These are phyloP conservation scores for Apiospora pterosperma DNA, from an alignment of 2,329 filamentous ascomycete species.

Conservation along the genomic window DNA sequence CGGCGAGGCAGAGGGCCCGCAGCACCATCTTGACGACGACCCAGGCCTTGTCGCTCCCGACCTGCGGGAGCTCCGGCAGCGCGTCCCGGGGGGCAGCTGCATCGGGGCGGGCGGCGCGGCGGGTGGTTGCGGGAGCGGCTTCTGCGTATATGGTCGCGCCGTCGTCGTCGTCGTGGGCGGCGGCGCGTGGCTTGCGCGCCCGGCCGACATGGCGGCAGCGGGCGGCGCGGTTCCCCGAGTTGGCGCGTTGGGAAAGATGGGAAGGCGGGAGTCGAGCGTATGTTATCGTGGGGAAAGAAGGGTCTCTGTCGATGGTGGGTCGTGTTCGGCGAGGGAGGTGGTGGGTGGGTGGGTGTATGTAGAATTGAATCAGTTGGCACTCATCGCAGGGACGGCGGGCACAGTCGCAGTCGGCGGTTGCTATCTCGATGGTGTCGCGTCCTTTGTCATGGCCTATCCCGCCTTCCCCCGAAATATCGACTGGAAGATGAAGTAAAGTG, in stretches of 20 bases:
- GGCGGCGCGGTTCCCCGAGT: background rate
- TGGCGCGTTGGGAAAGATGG: background rate
- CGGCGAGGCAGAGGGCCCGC: conserved; percentile 12
- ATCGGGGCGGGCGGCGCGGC: background rate
- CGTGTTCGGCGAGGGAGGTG: background rate
- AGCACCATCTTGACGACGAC: conserved; percentile 20
- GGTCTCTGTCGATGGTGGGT: too few relatives aligned
- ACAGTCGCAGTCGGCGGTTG: background rate
- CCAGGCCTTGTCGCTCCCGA: conserved; percentile 18
- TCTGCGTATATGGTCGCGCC: background rate
- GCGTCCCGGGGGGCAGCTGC: background rate
- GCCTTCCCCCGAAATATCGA: background rate
- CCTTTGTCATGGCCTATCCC: background rate
- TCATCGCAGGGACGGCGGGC: too few relatives aligned
- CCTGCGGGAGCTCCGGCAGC: conserved; percentile 13
- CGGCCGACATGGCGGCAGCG: background rate
- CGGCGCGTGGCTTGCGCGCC: background rate
- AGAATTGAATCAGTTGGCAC: background rate
- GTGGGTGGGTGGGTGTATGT: too few relatives aligned
- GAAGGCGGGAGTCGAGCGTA: too few relatives aligned
- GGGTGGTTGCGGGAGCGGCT: background rate
- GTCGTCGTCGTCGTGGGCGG: background rate
- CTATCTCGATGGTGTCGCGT: background rate
- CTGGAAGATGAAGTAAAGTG: too few relatives aligned
- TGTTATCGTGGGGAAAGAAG: too few relatives aligned